phyloP scores from a whole-genome alignment of 495 filamentous ascomycete species.

The Neurospora sp. region DNA sequence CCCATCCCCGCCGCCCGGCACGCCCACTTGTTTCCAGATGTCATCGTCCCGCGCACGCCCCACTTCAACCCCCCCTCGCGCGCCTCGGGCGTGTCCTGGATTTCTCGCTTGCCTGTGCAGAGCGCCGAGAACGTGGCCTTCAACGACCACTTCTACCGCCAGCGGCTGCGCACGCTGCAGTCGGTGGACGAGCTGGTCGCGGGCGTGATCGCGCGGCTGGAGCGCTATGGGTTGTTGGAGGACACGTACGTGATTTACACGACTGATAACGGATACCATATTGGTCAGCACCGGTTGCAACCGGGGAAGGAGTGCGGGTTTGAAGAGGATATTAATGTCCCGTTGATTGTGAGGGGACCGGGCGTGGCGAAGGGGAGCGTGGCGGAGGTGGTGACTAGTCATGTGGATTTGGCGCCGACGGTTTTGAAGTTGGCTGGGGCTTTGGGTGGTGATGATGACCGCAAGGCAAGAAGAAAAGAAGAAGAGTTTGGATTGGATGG shows the following conservation, averaged over 20 bases:
- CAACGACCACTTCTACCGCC: conserved; percentile 58
- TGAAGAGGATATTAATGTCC: conserved; percentile 66
- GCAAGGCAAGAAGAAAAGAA: background rate
- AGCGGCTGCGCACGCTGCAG: conserved; percentile 52
- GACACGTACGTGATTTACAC: conserved; percentile 66
- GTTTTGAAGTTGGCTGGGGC: conserved; percentile 45
- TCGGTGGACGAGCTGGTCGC: conserved; percentile 63
- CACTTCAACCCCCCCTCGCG: conserved; percentile 42
- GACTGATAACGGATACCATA: conserved; percentile 67
- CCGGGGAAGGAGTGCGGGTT: conserved; percentile 64
- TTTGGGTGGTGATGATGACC: conserved; percentile 5
- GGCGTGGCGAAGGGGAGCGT: conserved; percentile 35
- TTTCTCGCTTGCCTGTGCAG: conserved; percentile 38
- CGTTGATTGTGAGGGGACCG: conserved; percentile 52
- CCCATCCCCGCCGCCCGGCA: conserved; percentile 43
- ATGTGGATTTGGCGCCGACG: conserved; percentile 61
- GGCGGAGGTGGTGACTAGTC: conserved; percentile 51
- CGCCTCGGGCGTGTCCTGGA: conserved; percentile 52
- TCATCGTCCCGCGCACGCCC: conserved; percentile 38
- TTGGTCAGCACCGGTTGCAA: conserved; percentile 60
- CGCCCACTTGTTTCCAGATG: conserved; percentile 36
- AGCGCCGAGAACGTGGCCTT: conserved; percentile 46
- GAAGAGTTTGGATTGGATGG: conserved; percentile 38
- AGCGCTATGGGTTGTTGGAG: conserved; percentile 42
- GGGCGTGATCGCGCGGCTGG: conserved; percentile 40